Evolutionary conservation across 2,329 filamentous ascomycete genomes (phyloP).

Genomic region (Diplodia intermedia): DNA sequence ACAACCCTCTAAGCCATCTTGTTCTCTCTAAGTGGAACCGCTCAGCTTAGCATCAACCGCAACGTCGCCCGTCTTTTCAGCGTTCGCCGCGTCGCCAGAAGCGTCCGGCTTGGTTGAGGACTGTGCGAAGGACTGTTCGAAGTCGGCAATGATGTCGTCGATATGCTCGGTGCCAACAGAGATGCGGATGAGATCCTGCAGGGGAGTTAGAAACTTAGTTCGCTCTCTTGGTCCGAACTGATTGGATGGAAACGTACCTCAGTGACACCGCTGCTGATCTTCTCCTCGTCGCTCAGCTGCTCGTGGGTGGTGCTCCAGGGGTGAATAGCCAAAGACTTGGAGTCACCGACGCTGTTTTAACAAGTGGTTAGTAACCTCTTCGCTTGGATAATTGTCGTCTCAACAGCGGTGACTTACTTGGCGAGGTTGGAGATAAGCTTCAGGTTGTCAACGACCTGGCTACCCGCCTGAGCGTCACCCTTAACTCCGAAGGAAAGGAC

Average conservation of each 20-base stretch:
- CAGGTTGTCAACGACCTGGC: conserved; percentile 89
- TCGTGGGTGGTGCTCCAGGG: conserved; percentile 96
- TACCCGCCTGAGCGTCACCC: conserved; percentile 82
- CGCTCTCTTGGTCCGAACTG: not conserved
- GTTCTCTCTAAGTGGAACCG: conserved; percentile 24
- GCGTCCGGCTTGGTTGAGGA: conserved; percentile 54
- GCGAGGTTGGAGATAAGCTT: conserved; percentile 95
- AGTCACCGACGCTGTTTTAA: conserved; percentile 74
- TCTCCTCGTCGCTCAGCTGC: conserved; percentile 85
- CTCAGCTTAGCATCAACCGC: conserved; percentile 38
- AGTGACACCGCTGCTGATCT: conserved; percentile 79
- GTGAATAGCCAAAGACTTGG: conserved; percentile 93
- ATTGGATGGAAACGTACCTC: conserved; percentile 57
- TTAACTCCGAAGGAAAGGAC: conserved; percentile 94
- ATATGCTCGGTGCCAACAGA: conserved; percentile 97
- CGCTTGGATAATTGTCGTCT: no score
- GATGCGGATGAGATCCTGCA: conserved; percentile 86
- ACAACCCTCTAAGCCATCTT: not conserved
- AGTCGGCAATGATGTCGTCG: conserved; percentile 95
- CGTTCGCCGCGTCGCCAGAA: conserved; percentile 44
- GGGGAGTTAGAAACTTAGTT: conserved; percentile 32
- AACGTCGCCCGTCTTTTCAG: conserved; percentile 42
- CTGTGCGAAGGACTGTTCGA: conserved; percentile 84
- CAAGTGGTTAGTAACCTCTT: conserved; percentile 30
- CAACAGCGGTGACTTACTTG: conserved; percentile 59